phyloP scores from a whole-genome alignment of 345 rosid genomes.

The Syzygium grande region DNA sequence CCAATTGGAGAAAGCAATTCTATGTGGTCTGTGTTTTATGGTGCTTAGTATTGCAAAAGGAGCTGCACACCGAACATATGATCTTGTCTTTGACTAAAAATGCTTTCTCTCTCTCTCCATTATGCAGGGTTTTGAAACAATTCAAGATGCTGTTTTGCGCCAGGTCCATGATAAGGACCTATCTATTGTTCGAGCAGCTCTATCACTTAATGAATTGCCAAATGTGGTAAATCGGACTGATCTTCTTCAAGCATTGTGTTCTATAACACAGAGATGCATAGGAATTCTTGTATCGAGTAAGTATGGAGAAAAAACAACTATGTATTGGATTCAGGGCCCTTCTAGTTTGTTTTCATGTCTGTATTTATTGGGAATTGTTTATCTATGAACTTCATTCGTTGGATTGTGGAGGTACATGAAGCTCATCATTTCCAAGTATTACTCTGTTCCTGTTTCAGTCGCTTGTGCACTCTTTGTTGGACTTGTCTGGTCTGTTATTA shows the following conservation, averaged over 20 bases:
- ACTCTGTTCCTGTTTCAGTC: neutral
- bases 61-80: neutral
- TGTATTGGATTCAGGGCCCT: neutral
- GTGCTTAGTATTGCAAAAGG: neutral
- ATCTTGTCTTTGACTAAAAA: neutral
- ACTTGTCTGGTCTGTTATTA: neutral
- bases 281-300: constrained; percentile 44
- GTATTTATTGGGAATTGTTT: neutral
- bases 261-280: constrained; percentile 46
- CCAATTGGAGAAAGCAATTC: neutral
- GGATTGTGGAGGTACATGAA: neutral
- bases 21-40: neutral
- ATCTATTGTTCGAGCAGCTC: constrained; percentile 62
- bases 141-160: constrained; percentile 60
- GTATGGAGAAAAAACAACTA: constrained; percentile 4
- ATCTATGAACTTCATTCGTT: neutral
- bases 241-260: constrained; percentile 48
- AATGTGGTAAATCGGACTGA: constrained; percentile 36
- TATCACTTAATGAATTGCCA: constrained; percentile 55
- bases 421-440: neutral
- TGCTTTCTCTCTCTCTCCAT: neutral
- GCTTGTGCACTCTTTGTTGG: neutral
- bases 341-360: neutral
- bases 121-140: constrained; percentile 47
- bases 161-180: constrained; percentile 82